These are phyloP conservation scores for Globisporangium yorkense DNA, from an alignment of 352 stramenopile genomes.

Conservation along the genomic window DNA sequence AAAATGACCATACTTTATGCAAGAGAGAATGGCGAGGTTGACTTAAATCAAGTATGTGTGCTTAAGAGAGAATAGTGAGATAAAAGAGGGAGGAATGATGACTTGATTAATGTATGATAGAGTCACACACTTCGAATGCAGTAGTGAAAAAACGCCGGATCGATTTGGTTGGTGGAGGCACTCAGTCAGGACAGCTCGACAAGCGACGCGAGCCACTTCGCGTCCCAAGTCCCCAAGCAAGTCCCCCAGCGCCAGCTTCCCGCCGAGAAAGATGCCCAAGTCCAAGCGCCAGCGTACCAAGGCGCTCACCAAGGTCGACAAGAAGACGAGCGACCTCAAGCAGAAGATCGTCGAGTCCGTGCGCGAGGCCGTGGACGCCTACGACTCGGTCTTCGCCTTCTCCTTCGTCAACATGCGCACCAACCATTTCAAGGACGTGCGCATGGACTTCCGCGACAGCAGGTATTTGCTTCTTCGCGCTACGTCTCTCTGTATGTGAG, in stretches of 20 bases:
- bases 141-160: neutral
- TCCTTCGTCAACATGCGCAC: conserved; percentile 98
- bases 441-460: conserved; percentile 94
- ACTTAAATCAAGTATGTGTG: too few relatives aligned
- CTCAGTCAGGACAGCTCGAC: conserved; percentile 12
- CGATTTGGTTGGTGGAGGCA: conserved; percentile 50
- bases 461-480: conserved; percentile 25
- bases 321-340: conserved; percentile 97
- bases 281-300: conserved; percentile 86
- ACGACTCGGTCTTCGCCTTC: conserved; percentile 94
- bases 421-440: conserved; percentile 98
- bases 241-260: neutral
- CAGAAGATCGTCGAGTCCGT: conserved; percentile 92
- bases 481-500: too few relatives aligned
- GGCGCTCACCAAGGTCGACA: conserved; percentile 93
- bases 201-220: conserved; percentile 11
- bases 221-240: conserved; percentile 1
- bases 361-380: conserved; percentile 90
- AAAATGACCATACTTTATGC: neutral
- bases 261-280: conserved; percentile 59
- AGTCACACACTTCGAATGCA: neutral
- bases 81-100: neutral
- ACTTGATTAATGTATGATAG: neutral
- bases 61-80: too few relatives aligned
- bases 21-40: too few relatives aligned